Evolutionary conservation across 2,329 filamentous ascomycete genomes (phyloP), one percentile per base, ranked within the genome.

Genomic region (Fusarium chuoi): DNA sequence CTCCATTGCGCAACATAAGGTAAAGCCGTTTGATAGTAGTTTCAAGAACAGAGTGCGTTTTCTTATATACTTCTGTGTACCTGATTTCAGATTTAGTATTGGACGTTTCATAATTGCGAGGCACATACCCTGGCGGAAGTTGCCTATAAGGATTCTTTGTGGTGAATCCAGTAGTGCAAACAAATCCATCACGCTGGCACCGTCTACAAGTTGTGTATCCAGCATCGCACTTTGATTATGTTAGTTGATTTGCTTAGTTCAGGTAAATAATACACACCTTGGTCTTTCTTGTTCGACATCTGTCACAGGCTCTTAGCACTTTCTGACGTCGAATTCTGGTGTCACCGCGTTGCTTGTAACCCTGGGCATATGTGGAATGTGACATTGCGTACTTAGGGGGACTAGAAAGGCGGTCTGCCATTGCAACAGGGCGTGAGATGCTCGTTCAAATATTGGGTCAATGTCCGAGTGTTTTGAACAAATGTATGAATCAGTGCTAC

Each of bases 51-150:
- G 20, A 17, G 20, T 30, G 14, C 5, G 14, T 30, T 3, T n/a
- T 8, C 10, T 13, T 5, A 4, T 7, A 18, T 3, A 30, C 3
- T n/a, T 33, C 46, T 49, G 46, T 33, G 18, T 18, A 17, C 17
- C 46, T 49, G 15, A 13, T n/a, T 7, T 4, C 7, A 13, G 0
- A 2, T 9, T 49, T 2, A 49, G 46, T 33, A 33, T 33, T 12
- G 7, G 5, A 5, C 20, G 0, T n/a, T 30, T n/a, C 1, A 9
- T 33, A 1, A 13, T 11, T 13, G 2, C 20, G 20, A 49, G 22
- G 17, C 15, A 49, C 46, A 33, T 6, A 49, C 46, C 22, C 46
- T n/a, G 20, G 15, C 14, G 46, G 17, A 14, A 49, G 22, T n/a
- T 22, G 46, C 22, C 20, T 33, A n/a, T 22, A 48, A 3, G 15